Evolutionary conservation across 352 stramenopile genomes (phyloP).

Genomic region (Globisporangium okanoganense): DNA sequence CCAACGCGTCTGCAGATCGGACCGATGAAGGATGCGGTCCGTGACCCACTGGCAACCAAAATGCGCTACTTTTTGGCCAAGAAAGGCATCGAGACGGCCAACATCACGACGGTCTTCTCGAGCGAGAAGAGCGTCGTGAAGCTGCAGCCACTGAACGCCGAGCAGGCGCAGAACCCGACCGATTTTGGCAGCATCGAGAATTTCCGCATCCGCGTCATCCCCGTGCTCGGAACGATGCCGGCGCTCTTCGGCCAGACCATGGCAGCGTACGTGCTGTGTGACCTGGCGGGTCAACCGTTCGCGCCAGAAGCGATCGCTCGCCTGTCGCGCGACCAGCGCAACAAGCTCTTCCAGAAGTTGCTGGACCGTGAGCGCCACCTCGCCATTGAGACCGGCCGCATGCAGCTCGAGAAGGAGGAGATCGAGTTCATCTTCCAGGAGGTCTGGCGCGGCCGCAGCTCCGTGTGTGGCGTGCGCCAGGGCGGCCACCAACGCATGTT

Average conservation of each 20-base stretch:
- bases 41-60: constrained; percentile 95
- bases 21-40: constrained; percentile 90
- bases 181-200: constrained; percentile 96
- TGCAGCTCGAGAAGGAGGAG: constrained; percentile 81
- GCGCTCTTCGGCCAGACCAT: constrained; percentile 98
- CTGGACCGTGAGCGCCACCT: constrained; percentile 70
- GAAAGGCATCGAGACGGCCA: constrained; percentile 52
- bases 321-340: constrained; percentile 79
- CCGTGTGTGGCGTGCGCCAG: constrained; percentile 63
- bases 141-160: constrained; percentile 92
- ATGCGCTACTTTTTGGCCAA: constrained; percentile 94
- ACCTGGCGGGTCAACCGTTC: constrained; percentile 91
- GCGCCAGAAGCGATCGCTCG: constrained; percentile 58
- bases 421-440: constrained; percentile 87
- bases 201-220: constrained; percentile 95
- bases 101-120: constrained; percentile 89
- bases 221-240: constrained; percentile 92
- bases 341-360: constrained; percentile 82
- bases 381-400: constrained; percentile 50
- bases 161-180: constrained; percentile 83
- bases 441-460: constrained; percentile 77
- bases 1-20: constrained; percentile 96
- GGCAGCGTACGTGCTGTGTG: constrained; percentile 92
- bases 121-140: constrained; percentile 97
- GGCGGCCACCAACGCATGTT: constrained; percentile 76